Evolutionary conservation across 2,329 filamentous ascomycete genomes (phyloP).

Genomic region (Fonsecaea multimorphosa): DNA sequence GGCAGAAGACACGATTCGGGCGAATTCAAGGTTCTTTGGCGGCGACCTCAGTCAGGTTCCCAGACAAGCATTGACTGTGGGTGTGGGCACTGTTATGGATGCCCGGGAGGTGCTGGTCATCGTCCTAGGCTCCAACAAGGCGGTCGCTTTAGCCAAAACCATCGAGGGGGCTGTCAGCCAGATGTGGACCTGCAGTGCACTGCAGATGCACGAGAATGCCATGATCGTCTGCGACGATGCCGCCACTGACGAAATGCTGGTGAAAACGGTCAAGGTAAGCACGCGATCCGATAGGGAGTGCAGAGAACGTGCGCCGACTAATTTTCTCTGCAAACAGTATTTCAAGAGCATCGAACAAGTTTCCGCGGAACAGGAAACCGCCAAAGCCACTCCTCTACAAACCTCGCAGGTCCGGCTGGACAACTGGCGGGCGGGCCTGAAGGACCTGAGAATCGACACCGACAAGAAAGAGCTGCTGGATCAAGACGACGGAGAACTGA

Average conservation of each 20-base stretch:
- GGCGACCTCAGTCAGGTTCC: constrained; percentile 77
- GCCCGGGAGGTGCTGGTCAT: constrained; percentile 82
- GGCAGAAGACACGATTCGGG: constrained; percentile 83
- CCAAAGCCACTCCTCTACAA: constrained; percentile 26
- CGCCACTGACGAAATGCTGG: constrained; percentile 72
- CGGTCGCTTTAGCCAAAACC: constrained; percentile 77
- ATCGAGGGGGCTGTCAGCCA: constrained; percentile 84
- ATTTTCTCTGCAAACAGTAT: constrained; percentile 57
- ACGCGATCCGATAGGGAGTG: not conserved
- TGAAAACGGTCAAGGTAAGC: constrained; percentile 68
- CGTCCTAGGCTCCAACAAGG: constrained; percentile 80
- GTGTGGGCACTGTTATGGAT: constrained; percentile 82
- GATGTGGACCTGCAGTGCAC: constrained; percentile 85
- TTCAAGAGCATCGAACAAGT: constrained; percentile 75
- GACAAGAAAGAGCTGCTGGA: constrained; percentile 44
- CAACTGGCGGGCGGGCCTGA: constrained; percentile 40
- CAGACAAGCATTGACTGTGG: constrained; percentile 81
- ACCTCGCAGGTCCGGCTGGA: constrained; percentile 24
- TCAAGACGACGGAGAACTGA: constrained; percentile 53
- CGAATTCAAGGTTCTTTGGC: constrained; percentile 83
- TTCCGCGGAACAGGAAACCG: constrained; percentile 48
- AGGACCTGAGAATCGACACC: constrained; percentile 54
- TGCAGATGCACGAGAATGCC: constrained; percentile 80
- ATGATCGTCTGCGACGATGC: constrained; percentile 86
- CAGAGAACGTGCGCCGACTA: not conserved